Evolutionary conservation across 768 basidiomycete species (phyloP), one percentile per base, ranked within the genome.

Genomic region (Boletus vermiculosoides): DNA sequence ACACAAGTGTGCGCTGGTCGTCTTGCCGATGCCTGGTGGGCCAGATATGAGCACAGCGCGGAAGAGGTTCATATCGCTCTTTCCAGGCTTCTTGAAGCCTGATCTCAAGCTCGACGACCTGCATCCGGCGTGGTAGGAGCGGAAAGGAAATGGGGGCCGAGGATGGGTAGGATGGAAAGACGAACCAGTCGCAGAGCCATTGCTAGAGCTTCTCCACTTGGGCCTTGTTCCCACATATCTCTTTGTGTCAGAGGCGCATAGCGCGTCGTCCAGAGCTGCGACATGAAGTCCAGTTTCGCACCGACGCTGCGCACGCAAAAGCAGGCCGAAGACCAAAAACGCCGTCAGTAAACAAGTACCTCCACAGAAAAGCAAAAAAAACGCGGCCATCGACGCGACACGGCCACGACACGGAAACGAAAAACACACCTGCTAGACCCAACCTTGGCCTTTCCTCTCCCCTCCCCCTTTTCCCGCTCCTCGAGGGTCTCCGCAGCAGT

Each of bases 21-120:
- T 99, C 77, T 98, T 99, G 23, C 96, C 97, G 50, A 98, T 97
- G 9, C 97, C 97, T 16, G 97, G 97, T 2, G 95, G 85, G 0
- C 97, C 97, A 2, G 92, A 92, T 58, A 98, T 87, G 61, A 99
- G 76, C 1, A 98, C 81, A 5, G 93, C 94, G 23, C 94, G 87
- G 71, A 80, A 96, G 8, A 86, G 74, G 63, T 92, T 92, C 87
- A 90, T 89, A 0, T 83, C 92, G 57, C 83, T 85, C 74, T 95
- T 95, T 0, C 97, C 97, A 1, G 94, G 94, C 65, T 95, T 97
- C 74, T 93, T 98, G 76, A 98, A 98, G 1, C 80, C 83, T 0
- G 77, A 77, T 57, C 89, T 90, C 63, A 87, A 69, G 63, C 84
- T 90, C 52, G 77, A 75, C 15, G 87, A 77, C 95, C 95, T 98